Evolutionary conservation across 208 protist genomes (phyloP), one percentile per base, ranked within the genome.

Genomic region (Leishmania braziliensis): DNA sequence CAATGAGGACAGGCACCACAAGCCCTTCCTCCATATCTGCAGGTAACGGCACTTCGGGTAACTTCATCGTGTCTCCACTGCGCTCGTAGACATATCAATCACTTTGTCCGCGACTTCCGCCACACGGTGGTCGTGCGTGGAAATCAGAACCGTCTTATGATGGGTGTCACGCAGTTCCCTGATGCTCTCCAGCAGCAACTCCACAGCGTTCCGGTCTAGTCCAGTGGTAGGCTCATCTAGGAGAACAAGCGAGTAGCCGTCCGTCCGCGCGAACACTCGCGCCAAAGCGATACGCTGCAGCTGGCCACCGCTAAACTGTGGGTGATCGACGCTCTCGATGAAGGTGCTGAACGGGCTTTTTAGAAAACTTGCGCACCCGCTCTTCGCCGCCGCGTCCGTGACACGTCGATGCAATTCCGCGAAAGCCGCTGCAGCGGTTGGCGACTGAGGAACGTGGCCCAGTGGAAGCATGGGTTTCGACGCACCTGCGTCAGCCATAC

Each of bases 221-320:
- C 91, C 91, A 3, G 91, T 95, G 18, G 93, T 97, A 20, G 93
- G 91, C 77, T 95, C 93, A 76, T 97, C 93, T 14, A 95, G 78
- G 29, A 97, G 89, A 8, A 95, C 83, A 18, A 97, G 83, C 51
- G 88, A 86, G 75, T 90, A 92, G 20, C 79, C 72, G 39, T 81
- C 84, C 50, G 77, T 77, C 46, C 77, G 70, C 18, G 84, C 90
- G 84, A 95, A 95, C 5, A 95, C 74, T 16, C 93, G 89, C 1
- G 93, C 90, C 48, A 97, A 82, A n/a, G 89, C 92, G 54, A 95
- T 91, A 54, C 91, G 90, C 74, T 97, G 93, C 60, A 95, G 90
- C 78, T 97, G 93, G 16, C 93, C 93, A 12, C 93, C 93, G 78
- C 91, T 97, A 70, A 95, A 95, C 62, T 86, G 90, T 36, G 93